Conservation (phyloP, 129 eudicot genomes). For the Tanacetum coccineum region DNA sequence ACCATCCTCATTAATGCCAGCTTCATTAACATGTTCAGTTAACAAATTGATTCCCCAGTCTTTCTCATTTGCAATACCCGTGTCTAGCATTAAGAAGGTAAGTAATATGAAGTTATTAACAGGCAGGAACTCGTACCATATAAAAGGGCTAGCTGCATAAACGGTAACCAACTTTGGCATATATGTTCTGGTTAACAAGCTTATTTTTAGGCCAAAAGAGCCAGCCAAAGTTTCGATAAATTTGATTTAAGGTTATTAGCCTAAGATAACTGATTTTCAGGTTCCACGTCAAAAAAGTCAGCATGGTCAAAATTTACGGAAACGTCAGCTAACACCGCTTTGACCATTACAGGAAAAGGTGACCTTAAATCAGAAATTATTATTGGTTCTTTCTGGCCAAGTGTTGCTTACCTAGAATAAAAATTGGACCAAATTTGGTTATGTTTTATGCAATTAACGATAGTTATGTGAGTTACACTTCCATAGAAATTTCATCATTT, state of each 20-base stretch:
- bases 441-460: neutral
- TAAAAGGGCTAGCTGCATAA: neutral
- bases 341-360: neutral
- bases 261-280: neutral
- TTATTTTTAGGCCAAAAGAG: neutral
- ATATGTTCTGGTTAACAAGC: neutral
- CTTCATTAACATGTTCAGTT: slow-evolving; percentile 59
- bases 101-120: slow-evolving; percentile 7
- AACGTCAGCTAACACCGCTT: neutral
- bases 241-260: neutral
- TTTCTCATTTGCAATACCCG: slow-evolving; percentile 93
- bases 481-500: neutral
- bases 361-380: neutral
- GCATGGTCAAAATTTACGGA: neutral
- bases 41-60: slow-evolving; percentile 79
- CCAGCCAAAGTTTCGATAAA: neutral
- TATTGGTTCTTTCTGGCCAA: neutral
- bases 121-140: neutral
- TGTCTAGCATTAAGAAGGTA: slow-evolving; percentile 40
- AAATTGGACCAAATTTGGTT: neutral
- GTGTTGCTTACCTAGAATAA: neutral
- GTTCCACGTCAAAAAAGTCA: slow-evolving; percentile 12
- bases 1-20: slow-evolving; percentile 84
- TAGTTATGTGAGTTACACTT: neutral
- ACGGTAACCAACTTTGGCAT: slow-evolving; percentile 4